Evolutionary conservation across 2,329 filamentous ascomycete species (phyloP), one percentile per base, ranked within the genome.

Genomic region (Fusarium phyllophilum): DNA sequence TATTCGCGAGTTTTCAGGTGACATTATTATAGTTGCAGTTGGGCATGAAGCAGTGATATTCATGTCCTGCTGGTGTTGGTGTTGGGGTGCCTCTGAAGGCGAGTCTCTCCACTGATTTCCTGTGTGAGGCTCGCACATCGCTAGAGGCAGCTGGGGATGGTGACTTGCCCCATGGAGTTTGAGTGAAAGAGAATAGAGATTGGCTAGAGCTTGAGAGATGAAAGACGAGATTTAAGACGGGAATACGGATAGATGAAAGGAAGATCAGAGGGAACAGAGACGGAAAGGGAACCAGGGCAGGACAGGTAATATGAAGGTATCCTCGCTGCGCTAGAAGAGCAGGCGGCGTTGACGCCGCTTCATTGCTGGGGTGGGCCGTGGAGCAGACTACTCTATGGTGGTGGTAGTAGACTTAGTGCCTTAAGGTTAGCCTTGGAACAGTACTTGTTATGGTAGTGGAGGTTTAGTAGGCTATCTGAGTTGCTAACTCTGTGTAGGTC

Each of bases 301-400:
- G 39, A 51, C 51, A 61, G 62, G 73, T 73, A 79, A 75, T 79
- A 79, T 79, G 77, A 79, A 75, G 77, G 74, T 68, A 79, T 78
- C 75, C 74, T 73, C 75, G 68, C 75, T 77, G 77, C 75, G 76
- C 75, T 79, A 75, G 72, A 68, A 58, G 69, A 77, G 54, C 68
- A 73, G 75, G 76, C 72, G 75, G 76, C 72, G 77, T 77, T 71
- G 70, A 78, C 76, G 77, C 77, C 76, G 77, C 68, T 68, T 65
- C 69, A 68, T 64, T 75, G 69, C 70, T 75, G 58, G 66, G 67
- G 76, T 78, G 76, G 77, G 75, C 60, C 65, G 72, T 77, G 75
- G 77, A 76, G 63, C 65, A 42, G 44, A 67, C 60, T 70, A 38
- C 34, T 36, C 12, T 52, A 38, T 52, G 62, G 45, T 68, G 62